Evolutionary conservation across 345 rosid genomes (phyloP).

Genomic region (Orychophragmus violaceus): DNA sequence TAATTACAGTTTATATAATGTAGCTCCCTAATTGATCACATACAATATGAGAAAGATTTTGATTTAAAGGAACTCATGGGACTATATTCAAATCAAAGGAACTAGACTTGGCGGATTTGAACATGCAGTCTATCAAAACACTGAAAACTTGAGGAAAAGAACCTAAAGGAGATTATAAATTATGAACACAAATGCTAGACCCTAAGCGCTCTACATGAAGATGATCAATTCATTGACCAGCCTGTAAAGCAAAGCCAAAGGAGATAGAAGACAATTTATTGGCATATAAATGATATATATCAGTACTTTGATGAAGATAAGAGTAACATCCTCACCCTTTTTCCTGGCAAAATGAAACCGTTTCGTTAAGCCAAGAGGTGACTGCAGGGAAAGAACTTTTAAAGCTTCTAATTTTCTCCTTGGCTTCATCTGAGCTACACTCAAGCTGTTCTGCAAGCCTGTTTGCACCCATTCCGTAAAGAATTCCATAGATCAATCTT

Average conservation of each 20-base stretch:
- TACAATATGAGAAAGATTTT: neutral
- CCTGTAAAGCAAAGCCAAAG: neutral
- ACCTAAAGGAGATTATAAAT: neutral
- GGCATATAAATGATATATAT: neutral
- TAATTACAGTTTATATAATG: neutral
- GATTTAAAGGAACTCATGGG: neutral
- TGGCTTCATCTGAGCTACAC: slow-evolving; percentile 79
- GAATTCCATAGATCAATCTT: slow-evolving; percentile 90
- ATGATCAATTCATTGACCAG: neutral
- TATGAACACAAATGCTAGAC: neutral
- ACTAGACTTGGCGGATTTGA: neutral
- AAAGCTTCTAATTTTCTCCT: slow-evolving; percentile 72
- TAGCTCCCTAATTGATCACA: neutral
- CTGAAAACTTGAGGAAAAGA: neutral
- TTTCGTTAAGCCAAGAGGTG: slow-evolving; percentile 73
- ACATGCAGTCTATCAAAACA: neutral
- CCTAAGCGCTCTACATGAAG: neutral
- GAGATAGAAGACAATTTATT: neutral
- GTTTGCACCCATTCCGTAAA: slow-evolving; percentile 97
- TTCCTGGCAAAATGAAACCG: slow-evolving; percentile 57
- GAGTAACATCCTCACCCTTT: slow-evolving; percentile 57
- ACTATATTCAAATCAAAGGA: neutral
- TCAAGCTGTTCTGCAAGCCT: slow-evolving; percentile 79
- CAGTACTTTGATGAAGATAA: neutral
- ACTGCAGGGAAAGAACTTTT: slow-evolving; percentile 81